Evolutionary conservation across 2,329 filamentous ascomycete genomes (phyloP).

Genomic region (Diaporthe batatas): DNA sequence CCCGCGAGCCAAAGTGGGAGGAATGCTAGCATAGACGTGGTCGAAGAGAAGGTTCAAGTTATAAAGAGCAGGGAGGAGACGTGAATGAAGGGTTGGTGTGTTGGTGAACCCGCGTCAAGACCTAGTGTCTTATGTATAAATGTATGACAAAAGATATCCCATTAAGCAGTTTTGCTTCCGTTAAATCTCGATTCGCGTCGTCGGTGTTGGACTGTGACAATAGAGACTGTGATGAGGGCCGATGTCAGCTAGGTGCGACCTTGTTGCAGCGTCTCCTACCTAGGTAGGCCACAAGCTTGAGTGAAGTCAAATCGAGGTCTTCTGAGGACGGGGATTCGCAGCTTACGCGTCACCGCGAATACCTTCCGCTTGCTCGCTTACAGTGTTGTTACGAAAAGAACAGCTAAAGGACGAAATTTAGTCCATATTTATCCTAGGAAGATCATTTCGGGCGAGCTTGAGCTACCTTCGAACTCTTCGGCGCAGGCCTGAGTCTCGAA

Average conservation of each 20-base stretch:
- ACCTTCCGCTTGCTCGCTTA: no score
- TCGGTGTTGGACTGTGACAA: neutral
- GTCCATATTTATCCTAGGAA: no score
- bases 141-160: conserved; percentile 42
- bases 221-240: neutral
- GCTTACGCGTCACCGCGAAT: no score
- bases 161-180: conserved; percentile 23
- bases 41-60: conserved; percentile 1
- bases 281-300: no score
- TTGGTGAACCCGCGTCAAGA: conserved; percentile 30
- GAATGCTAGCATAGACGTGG: conserved; percentile 26
- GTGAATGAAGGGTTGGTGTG: conserved; percentile 1
- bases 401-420: no score
- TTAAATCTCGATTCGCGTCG: neutral
- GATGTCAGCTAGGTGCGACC: neutral
- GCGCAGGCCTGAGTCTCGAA: no score
- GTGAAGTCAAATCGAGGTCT: no score
- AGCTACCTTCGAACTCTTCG: no score
- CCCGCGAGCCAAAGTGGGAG: neutral
- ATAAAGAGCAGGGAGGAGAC: neutral
- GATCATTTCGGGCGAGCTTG: no score
- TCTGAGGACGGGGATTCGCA: no score
- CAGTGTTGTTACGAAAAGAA: no score
- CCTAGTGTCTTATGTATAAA: conserved; percentile 41
- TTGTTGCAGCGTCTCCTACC: no score